Conservation (phyloP, 108 stramenopile genomes). For the Pelagomonas calceolata region DNA sequence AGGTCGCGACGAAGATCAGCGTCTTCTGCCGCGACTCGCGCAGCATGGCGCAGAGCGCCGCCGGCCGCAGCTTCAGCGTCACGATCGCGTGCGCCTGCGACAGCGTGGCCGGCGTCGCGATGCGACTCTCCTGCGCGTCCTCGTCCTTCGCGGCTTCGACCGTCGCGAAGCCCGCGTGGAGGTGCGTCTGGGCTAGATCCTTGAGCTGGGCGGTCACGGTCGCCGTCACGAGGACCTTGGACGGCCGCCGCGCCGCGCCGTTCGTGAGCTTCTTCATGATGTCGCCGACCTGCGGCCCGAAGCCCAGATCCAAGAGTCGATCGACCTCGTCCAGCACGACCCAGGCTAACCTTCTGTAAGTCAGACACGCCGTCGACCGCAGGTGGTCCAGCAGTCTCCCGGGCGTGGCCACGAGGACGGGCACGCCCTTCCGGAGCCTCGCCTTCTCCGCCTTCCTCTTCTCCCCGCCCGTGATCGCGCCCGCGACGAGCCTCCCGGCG, state of each 20-base stretch:
- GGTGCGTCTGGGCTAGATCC: conserved; percentile 44
- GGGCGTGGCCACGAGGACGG: conserved; percentile 87
- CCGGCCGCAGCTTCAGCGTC: conserved; percentile 73
- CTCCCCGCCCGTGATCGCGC: conserved; percentile 79
- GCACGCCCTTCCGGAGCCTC: conserved; percentile 77
- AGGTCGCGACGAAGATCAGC: conserved; percentile 85
- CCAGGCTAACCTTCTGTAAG: conserved; percentile 58
- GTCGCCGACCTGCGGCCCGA: conserved; percentile 73
- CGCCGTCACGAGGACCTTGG: conserved; percentile 73
- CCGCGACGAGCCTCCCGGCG: conserved; percentile 53
- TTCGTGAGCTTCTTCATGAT: conserved; percentile 65
- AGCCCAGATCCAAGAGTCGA: conserved; percentile 82
- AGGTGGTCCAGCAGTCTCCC: conserved; percentile 90
- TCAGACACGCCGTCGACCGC: conserved; percentile 62
- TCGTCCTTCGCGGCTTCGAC: conserved; percentile 8
- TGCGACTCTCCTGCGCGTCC: conserved; percentile 2
- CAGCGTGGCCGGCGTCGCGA: conserved; percentile 69
- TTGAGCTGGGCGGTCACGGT: conserved; percentile 59
- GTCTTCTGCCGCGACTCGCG: conserved; percentile 59
- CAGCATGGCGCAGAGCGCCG: conserved; percentile 72
- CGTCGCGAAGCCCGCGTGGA: conserved; percentile 33
- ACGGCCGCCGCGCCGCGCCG: conserved; percentile 40
- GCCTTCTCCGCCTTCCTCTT: conserved; percentile 89
- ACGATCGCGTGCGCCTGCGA: conserved; percentile 74
- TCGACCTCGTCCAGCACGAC: conserved; percentile 91